phyloP scores from a whole-genome alignment of 2,329 filamentous ascomycete species.

The Thielaviopsis euricoi region DNA sequence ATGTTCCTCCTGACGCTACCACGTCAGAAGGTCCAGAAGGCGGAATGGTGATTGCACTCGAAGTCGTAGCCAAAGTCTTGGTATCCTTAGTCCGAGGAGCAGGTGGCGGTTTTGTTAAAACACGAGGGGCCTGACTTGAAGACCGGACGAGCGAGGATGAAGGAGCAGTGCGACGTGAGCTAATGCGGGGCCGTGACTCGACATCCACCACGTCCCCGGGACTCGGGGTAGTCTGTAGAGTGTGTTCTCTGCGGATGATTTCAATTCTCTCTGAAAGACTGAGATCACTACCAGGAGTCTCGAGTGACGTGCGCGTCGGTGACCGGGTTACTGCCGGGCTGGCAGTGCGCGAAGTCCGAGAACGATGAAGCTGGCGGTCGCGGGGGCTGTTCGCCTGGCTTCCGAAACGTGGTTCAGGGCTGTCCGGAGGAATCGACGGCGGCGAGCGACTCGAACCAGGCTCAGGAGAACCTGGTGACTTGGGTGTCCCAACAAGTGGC shows the following conservation, averaged over 20 bases:
- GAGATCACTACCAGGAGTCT: conserved; percentile 3
- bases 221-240: conserved; percentile 15
- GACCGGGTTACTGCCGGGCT: background rate
- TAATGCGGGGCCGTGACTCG: conserved; percentile 20
- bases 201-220: conserved; percentile 27
- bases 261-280: conserved; percentile 11
- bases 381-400: conserved; percentile 8
- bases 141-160: background rate
- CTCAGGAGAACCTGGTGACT: conserved; percentile 1
- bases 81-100: background rate
- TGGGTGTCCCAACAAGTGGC: background rate
- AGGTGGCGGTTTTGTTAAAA: conserved; percentile 1
- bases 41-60: background rate
- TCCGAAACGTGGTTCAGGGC: conserved; percentile 1
- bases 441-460: background rate
- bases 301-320: background rate
- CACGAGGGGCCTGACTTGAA: conserved; percentile 1
- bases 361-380: background rate
- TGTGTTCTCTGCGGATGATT: conserved; percentile 20
- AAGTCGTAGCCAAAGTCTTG: background rate
- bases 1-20: too few species aligned
- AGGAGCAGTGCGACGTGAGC: background rate
- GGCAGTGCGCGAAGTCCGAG: conserved; percentile 2
- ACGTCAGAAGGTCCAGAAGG: too few species aligned
- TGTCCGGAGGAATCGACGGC: background rate